Evolutionary conservation across 345 rosid species (phyloP).

Genomic region (Citropsis articulata): DNA sequence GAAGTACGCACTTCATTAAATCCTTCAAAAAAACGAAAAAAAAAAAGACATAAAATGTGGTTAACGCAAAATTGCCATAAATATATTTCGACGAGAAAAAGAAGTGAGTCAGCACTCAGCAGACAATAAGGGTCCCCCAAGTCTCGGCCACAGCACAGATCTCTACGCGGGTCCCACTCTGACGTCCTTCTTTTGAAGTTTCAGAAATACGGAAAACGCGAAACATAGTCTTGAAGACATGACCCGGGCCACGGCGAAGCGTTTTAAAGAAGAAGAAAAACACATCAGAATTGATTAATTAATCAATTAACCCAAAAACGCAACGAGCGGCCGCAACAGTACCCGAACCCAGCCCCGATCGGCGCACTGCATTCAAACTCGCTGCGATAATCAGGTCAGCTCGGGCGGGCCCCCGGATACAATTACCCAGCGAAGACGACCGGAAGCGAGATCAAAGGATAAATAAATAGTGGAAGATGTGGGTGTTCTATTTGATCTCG

Average conservation of each 20-base stretch:
- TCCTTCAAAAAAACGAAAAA: too few species aligned
- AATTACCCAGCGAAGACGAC: not conserved
- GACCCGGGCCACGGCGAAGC: too few species aligned
- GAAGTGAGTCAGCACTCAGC: too few species aligned
- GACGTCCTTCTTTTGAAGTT: too few species aligned
- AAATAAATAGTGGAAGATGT: slow-evolving; percentile 48
- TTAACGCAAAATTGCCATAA: too few species aligned
- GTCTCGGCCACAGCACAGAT: not conserved
- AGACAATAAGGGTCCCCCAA: not conserved
- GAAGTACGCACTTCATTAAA: too few species aligned
- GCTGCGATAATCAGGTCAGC: not conserved
- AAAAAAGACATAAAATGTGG: too few species aligned
- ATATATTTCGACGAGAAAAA: too few species aligned
- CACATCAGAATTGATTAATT: not conserved
- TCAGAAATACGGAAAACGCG: too few species aligned
- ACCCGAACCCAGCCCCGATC: not conserved
- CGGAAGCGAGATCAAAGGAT: not conserved
- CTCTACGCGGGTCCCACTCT: not conserved
- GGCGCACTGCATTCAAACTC: not conserved
- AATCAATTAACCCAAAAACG: not conserved
- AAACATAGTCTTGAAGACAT: too few species aligned
- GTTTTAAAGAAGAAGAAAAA: not conserved
- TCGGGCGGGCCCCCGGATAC: not conserved
- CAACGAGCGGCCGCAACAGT: not conserved
- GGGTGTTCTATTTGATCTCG: slow-evolving; percentile 98